Evolutionary conservation across 1,284 basidiomycete species (phyloP), one percentile per base, ranked within the genome.

Genomic region (Ustilago cynodontis): DNA sequence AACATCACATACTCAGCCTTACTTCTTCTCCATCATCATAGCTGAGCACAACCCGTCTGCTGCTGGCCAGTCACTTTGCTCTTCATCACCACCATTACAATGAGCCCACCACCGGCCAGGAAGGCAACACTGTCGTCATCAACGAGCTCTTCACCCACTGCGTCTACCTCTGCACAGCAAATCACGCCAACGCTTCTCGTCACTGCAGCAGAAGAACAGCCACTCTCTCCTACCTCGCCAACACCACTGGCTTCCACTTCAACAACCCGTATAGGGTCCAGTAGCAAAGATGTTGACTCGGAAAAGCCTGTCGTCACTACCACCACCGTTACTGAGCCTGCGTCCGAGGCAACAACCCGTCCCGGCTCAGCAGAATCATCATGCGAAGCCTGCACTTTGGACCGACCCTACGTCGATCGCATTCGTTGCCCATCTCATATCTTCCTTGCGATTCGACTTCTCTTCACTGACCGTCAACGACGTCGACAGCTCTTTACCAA

Each of bases 401-500:
- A 62, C 24, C 52, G 70, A 11, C 70, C 64, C 1, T 72, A 43
- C 22, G 45, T 76, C 39, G 22, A 20, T 0, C 60, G 50, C 22
- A 65, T 76, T 51, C 26, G 59, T 6, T 65, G 61, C 8, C 49
- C 47, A 20, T 63, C 66, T 9, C 73, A 76, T 54, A 28, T 71
- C 54, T 13, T 71, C 3, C 55, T 65, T 5, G 68, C 73, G 14
- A 5, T 68, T 14, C 47, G 54, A 0, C 61, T 76, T 0, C 41
- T 69, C 11, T 67, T 79, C 62, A 47, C 58, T 29, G 67, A 78
- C 41, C 59, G 71, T 3, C 55, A 58, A 24, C 33, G 60, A 1
- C 70, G 60, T 0, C 33, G 28, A 0, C 60, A 72, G 26, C 69
- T 83, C 3, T 74, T 83, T 33, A 78, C 72, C 37, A 65, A 78